Evolutionary conservation across 495 filamentous ascomycete genomes (phyloP), one percentile per base, ranked within the genome.

Genomic region (Poronia punctata): DNA sequence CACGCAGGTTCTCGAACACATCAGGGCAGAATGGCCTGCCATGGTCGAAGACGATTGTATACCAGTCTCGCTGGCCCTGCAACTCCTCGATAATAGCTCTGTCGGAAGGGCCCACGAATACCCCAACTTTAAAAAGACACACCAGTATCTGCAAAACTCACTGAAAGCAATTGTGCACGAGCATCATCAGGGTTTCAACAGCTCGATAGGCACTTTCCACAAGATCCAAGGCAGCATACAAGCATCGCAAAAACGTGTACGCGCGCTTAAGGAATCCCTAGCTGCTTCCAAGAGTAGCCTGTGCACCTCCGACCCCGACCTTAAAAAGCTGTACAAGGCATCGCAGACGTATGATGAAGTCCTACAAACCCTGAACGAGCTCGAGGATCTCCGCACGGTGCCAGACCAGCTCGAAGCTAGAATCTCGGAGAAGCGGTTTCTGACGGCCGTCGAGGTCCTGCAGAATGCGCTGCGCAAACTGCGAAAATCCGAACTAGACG

Each of bases 141-240:
- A 95, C 56, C 66, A 78, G 48, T 79, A 87, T 50, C 76, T 99
- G 15, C 92, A 99, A 57, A 79, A 79, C 52, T 88, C 93, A 3
- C 68, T 99, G 43, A 95, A 94, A 62, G 79, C 82, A 32, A 95
- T 99, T 56, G 92, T 99, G 35, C 95, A 99, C 61, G 89, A 97
- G 65, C 90, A 99, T 56, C 90, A 97, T 51, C 92, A 99, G 62
- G 92, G 88, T 21, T 99, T 99, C 72, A 99, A 96, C 59, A 96
- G 88, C 64, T 95, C 88, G 27, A 97, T 99, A 40, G 93, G 92
- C 58, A 95, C 89, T 11, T 99, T 95, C 53, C 93, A 99, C 65
- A 95, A 90, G 64, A 97, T 99, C 42, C 92, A 97, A 58, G 74
- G 82, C 5, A 95, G 86, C 62, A 94, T 99, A 49, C 84, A 88